These are phyloP conservation scores for Vigna reflexopilosa DNA, from an alignment of 306 rosid species.

Conservation along the genomic window DNA sequence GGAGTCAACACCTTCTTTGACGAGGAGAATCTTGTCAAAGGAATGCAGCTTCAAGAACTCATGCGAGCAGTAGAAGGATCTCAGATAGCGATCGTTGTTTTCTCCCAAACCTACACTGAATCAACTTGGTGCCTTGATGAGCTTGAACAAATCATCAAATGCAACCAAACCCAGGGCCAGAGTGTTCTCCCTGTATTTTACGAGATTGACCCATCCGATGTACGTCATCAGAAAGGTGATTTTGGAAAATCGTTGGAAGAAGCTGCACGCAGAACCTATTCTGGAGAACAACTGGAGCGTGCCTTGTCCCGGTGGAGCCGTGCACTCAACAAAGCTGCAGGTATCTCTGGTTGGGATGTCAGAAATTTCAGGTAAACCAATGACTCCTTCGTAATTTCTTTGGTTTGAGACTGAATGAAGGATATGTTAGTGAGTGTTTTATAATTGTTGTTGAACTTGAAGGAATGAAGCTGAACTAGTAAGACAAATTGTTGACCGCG, in stretches of 20 bases:
- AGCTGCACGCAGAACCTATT: too few relatives aligned
- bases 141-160: not conserved
- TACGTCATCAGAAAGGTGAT: not conserved
- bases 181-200: not conserved
- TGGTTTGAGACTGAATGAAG: too few relatives aligned
- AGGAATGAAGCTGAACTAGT: too few relatives aligned
- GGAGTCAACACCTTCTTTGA: slow-evolving; percentile 24
- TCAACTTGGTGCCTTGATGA: not conserved
- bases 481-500: too few relatives aligned
- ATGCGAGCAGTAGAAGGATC: not conserved
- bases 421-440: too few relatives aligned
- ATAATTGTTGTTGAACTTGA: too few relatives aligned
- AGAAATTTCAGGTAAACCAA: too few relatives aligned
- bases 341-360: too few relatives aligned
- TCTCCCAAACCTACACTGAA: not conserved
- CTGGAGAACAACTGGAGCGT: too few relatives aligned
- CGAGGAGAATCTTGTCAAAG: not conserved
- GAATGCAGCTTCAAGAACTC: not conserved
- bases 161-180: not conserved
- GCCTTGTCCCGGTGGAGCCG: too few relatives aligned
- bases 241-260: not conserved
- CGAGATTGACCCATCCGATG: not conserved
- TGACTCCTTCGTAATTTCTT: too few relatives aligned
- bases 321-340: too few relatives aligned
- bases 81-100: not conserved